A percentile compares a stretch with the other conserved stretches of the same genome.
phyloP scores from a whole-genome alignment of 2,329 filamentous ascomycete species.

The Colletotrichum incanum region DNA sequence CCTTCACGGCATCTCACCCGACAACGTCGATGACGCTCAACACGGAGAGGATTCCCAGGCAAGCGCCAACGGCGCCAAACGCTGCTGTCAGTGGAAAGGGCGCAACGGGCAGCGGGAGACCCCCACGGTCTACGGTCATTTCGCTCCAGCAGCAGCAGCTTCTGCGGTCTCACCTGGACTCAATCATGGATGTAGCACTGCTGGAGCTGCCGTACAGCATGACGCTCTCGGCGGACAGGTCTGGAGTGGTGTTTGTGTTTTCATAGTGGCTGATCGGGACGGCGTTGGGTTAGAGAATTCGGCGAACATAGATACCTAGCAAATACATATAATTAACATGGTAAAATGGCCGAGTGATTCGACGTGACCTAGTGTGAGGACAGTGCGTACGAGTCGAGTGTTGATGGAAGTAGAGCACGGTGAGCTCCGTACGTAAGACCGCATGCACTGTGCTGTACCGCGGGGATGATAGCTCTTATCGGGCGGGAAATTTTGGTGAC shows the following conservation, averaged over 20 bases:
- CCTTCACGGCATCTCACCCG: constrained; percentile 77
- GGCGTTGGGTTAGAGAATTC: constrained; percentile 21
- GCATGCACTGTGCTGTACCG: background rate
- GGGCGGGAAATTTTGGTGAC: constrained; percentile 37
- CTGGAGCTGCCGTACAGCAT: constrained; percentile 93
- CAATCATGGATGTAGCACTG: constrained; percentile 89
- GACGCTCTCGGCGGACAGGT: constrained; percentile 91
- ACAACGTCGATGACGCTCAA: constrained; percentile 76
- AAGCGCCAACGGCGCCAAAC: constrained; percentile 53
- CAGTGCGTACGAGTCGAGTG: background rate
- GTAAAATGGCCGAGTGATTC: background rate
- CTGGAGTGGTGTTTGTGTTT: constrained; percentile 91
- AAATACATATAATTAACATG: constrained; percentile 18
- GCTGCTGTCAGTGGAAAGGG: constrained; percentile 51
- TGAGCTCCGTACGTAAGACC: background rate
- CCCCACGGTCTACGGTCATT: constrained; percentile 86
- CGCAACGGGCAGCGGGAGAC: constrained; percentile 55
- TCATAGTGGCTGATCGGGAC: constrained; percentile 19
- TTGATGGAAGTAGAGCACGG: accelerated
- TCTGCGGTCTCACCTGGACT: constrained; percentile 88
- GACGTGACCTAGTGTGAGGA: constrained; percentile 2
- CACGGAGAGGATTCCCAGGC: constrained; percentile 70
- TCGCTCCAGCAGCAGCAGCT: constrained; percentile 90
- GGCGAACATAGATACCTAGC: constrained; percentile 33
- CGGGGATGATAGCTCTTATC: constrained; percentile 41